phyloP scores from a whole-genome alignment of 306 rosid genomes.

The Malus fusca region DNA sequence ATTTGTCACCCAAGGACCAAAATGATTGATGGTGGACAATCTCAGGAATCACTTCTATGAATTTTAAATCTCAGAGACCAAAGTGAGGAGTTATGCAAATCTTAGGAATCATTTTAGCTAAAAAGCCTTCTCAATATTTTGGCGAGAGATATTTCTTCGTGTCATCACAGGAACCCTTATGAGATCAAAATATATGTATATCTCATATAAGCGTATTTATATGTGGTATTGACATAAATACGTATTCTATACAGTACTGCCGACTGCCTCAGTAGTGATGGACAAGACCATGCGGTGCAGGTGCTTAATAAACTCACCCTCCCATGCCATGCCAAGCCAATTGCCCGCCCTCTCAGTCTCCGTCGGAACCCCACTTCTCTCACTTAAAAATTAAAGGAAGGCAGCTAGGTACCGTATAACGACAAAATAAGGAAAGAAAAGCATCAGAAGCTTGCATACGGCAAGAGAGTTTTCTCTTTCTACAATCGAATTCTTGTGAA shows the following conservation, averaged over 20 bases:
- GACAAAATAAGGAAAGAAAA: conserved; percentile 27
- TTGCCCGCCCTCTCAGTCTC: background rate
- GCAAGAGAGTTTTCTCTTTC: conserved; percentile 24
- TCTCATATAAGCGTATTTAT: too few relatives aligned
- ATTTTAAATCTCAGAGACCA: too few relatives aligned
- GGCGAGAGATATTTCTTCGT: too few relatives aligned
- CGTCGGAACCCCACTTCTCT: background rate
- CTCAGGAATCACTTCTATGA: too few relatives aligned
- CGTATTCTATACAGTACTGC: background rate
- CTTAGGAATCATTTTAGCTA: too few relatives aligned
- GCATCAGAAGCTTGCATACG: background rate
- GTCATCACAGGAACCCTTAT: too few relatives aligned
- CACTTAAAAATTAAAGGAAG: conserved; percentile 5
- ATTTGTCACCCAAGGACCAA: too few relatives aligned
- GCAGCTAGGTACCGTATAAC: conserved; percentile 2
- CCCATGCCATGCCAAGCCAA: conserved; percentile 6
- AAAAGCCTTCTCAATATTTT: too few relatives aligned
- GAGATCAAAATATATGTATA: too few relatives aligned
- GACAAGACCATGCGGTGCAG: conserved; percentile 27
- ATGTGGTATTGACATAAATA: background rate
- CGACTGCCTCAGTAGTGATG: background rate
- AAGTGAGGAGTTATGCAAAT: too few relatives aligned
- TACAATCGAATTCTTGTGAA: conserved; percentile 27
- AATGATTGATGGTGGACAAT: too few relatives aligned
- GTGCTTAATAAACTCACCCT: conserved; percentile 3